phyloP scores from a whole-genome alignment of 2,329 filamentous ascomycete genomes.

The Coniella vitis region DNA sequence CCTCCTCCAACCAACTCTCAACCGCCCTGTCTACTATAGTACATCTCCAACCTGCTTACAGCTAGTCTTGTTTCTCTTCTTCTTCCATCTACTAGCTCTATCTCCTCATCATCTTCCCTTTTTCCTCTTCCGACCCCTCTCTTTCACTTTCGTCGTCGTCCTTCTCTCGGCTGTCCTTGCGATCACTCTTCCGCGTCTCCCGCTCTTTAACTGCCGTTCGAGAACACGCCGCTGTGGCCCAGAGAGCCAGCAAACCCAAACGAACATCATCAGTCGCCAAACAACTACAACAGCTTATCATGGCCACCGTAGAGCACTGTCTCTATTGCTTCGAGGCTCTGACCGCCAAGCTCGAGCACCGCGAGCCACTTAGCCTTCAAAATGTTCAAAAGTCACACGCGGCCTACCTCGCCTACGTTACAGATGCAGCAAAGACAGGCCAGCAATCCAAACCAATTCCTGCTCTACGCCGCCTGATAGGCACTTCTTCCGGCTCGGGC shows the following conservation, averaged over 20 bases:
- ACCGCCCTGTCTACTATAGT: not conserved
- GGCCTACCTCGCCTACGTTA: conserved; percentile 28
- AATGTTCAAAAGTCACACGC: conserved; percentile 63
- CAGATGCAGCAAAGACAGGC: not conserved
- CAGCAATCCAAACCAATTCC: conserved; percentile 30
- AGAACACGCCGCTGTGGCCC: too few species aligned
- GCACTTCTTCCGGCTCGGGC: conserved; percentile 18
- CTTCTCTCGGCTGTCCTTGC: too few species aligned
- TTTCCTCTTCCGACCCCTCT: too few species aligned
- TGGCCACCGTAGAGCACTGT: conserved; percentile 84
- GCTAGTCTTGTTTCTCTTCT: not conserved
- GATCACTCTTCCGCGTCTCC: too few species aligned
- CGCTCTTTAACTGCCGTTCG: too few species aligned
- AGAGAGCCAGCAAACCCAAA: not conserved
- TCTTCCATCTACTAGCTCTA: too few species aligned
- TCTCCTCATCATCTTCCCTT: too few species aligned
- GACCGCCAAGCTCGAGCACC: conserved; percentile 64
- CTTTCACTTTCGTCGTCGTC: too few species aligned
- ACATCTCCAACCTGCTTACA: too few species aligned
- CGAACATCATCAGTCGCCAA: not conserved
- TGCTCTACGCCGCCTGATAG: conserved; percentile 35
- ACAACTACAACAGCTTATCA: conserved; percentile 31
- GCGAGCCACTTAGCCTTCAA: conserved; percentile 58
- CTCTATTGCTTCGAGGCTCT: conserved; percentile 90
- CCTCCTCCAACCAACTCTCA: not conserved